Evolutionary conservation across 352 stramenopile species (phyloP), one percentile per base, ranked within the genome.

Genomic region (Aphanomyces astaci): DNA sequence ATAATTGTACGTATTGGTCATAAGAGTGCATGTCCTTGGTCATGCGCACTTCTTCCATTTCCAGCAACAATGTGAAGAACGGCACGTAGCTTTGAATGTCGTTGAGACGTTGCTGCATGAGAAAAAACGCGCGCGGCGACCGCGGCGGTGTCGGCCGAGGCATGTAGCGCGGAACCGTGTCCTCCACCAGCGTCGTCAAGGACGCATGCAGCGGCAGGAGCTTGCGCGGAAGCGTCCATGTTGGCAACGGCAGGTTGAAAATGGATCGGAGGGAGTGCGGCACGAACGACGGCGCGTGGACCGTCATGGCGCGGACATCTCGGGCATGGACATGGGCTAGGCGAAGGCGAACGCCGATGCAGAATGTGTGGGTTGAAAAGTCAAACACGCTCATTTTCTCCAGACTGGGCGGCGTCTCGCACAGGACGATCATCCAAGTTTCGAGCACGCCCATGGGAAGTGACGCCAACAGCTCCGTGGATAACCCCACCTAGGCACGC

Each of bases 341-440:
- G 13, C 36, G 43, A 9, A 65, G 17, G 9, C n/a, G 56, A 7
- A 31, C n/a, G 25, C 30, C 9, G 13, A 65, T 51, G 28, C 22
- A 51, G 54, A 65, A 65, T 24, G 28, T 45, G 25, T 65, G 56
- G 9, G 28, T 54, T 7, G 19, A 15, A 27, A 65, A 65, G 19
- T 49, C n/a, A 51, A 54, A 31, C n/a, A 32, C 22, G 25, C n/a
- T n/a, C n/a, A n/a, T n/a, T n/a, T n/a, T n/a, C n/a, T n/a, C n/a
- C n/a, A n/a, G n/a, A n/a, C n/a, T 7, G 43, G 7, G 17, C 24
- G 56, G 56, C 9, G 54, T 45, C 28, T 65, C 10, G 24, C 11
- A 65, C 28, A 65, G n/a, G 36, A 65, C 9, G 13, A 59, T 24
- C 4, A 65, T 5, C 10, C 30, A 59, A 10, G 56, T 31, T 19